Percentiles rank a stretch among this genome's conserved stretches.
These are phyloP conservation scores for Aaosphaeria pasadenensis DNA, from an alignment of 2,329 filamentous ascomycete genomes.

Conservation along the genomic window DNA sequence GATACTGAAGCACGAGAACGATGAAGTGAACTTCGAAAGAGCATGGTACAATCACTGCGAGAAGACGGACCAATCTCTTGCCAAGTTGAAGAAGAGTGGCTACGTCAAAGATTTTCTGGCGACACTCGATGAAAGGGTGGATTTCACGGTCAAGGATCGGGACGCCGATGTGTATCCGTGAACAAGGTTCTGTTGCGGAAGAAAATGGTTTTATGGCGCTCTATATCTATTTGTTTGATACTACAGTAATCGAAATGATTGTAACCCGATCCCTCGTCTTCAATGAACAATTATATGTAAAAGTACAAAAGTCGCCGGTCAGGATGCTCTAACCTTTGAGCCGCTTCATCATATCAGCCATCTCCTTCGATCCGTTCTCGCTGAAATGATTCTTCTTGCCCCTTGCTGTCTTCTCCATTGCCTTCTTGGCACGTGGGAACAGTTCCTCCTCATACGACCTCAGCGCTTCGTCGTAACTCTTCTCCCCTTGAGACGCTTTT, in stretches of 20 bases:
- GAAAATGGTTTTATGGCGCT: too few relatives aligned
- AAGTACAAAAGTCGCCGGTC: too few relatives aligned
- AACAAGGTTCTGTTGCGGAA: not conserved
- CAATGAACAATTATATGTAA: too few relatives aligned
- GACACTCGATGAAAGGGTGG: constrained; percentile 19
- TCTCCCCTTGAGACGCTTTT: constrained; percentile 12
- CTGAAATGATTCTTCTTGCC: constrained; percentile 22
- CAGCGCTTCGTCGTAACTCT: constrained; percentile 17
- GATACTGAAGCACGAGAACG: constrained; percentile 14
- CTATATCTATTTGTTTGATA: too few relatives aligned
- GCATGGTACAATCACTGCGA: constrained; percentile 26
- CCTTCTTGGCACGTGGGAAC: constrained; percentile 17
- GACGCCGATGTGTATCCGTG: constrained; percentile 12
- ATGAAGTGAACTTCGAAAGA: constrained; percentile 23
- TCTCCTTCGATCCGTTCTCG: constrained; percentile 11
- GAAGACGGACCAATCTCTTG: constrained; percentile 11
- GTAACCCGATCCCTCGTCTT: too few relatives aligned
- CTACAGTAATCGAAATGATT: too few relatives aligned
- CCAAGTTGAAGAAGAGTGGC: constrained; percentile 10
- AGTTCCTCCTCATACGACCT: constrained; percentile 23
- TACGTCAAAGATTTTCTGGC: constrained; percentile 20
- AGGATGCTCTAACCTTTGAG: not conserved
- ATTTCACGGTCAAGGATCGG: constrained; percentile 19
- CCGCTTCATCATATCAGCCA: constrained; percentile 19
- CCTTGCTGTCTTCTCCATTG: constrained; percentile 14